These are phyloP conservation scores for Fraxinus americana DNA, from an alignment of 257 asterid species.

Conservation along the genomic window DNA sequence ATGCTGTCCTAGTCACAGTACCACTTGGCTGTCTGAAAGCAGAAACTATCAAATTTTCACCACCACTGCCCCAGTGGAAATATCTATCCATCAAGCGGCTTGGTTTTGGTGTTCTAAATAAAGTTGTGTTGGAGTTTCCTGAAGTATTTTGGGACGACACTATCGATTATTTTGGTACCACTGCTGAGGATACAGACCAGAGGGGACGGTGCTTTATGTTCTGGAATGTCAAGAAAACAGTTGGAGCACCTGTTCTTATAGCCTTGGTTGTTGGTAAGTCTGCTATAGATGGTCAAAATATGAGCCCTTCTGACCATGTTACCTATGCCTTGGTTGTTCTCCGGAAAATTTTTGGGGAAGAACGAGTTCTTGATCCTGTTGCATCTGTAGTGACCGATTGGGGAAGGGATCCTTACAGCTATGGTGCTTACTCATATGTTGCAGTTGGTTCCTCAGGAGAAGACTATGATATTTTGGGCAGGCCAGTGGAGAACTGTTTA, in stretches of 20 bases:
- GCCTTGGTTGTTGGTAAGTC: slow-evolving; percentile 97
- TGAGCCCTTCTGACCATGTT: slow-evolving; percentile 73
- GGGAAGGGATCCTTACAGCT: slow-evolving; percentile 96
- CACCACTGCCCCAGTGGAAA: slow-evolving; percentile 91
- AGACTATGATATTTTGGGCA: slow-evolving; percentile 90
- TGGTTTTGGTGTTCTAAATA: slow-evolving; percentile 96
- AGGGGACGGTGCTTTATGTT: slow-evolving; percentile 98
- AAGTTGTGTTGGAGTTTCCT: slow-evolving; percentile 89
- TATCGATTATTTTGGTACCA: slow-evolving; percentile 95
- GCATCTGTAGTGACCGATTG: slow-evolving; percentile 96
- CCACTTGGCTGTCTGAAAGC: slow-evolving; percentile 98
- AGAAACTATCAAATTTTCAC: slow-evolving; percentile 79
- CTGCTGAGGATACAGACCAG: slow-evolving; percentile 79
- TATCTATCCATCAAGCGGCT: slow-evolving; percentile 73
- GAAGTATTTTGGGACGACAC: slow-evolving; percentile 97
- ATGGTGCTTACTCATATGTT: slow-evolving; percentile 97
- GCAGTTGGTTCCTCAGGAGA: slow-evolving; percentile 99
- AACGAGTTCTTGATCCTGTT: slow-evolving; percentile 82
- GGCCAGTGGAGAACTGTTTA: slow-evolving; percentile 89
- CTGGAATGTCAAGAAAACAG: slow-evolving; percentile 99
- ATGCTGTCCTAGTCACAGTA: slow-evolving; percentile 89
- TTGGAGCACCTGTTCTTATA: slow-evolving; percentile 97
- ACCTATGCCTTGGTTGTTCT: slow-evolving; percentile 82
- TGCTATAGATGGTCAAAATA: slow-evolving; percentile 78
- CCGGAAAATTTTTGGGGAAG: slow-evolving; percentile 91